Conservation (phyloP, 1,284 basidiomycete genomes). For the Anthracocystis setariae region DNA sequence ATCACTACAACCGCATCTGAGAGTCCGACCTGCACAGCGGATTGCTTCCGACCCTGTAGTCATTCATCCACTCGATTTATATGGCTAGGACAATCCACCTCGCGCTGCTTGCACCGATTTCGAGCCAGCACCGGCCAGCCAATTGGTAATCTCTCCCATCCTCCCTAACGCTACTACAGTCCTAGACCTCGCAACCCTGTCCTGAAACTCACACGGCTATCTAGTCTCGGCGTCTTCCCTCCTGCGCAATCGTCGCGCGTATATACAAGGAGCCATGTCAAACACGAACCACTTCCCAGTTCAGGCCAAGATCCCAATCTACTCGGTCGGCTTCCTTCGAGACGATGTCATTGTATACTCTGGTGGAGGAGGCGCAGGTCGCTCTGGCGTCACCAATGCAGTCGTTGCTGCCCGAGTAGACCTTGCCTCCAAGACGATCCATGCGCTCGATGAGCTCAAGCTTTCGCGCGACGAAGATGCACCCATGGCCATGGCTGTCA, state of each 20-base stretch:
- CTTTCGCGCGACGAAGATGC: slow-evolving; percentile 63
- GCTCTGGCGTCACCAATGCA: slow-evolving; percentile 61
- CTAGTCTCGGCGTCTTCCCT: not conserved
- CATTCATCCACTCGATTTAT: too few relatives aligned
- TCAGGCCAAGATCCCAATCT: slow-evolving; percentile 58
- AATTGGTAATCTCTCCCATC: too few relatives aligned
- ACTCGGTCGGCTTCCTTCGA: slow-evolving; percentile 58
- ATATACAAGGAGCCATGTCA: slow-evolving; percentile 15
- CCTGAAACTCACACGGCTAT: too few relatives aligned
- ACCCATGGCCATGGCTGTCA: slow-evolving; percentile 63
- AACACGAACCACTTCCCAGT: slow-evolving; percentile 51
- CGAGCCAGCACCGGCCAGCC: not conserved
- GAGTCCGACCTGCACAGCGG: not conserved
- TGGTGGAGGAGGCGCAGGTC: slow-evolving; percentile 63
- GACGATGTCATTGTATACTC: slow-evolving; percentile 59
- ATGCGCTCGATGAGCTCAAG: slow-evolving; percentile 46
- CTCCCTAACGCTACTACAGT: too few relatives aligned
- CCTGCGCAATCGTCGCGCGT: not conserved
- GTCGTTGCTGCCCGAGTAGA: slow-evolving; percentile 50
- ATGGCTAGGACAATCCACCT: too few relatives aligned
- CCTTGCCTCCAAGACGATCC: slow-evolving; percentile 24
- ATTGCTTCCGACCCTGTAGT: too few relatives aligned
- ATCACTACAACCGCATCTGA: not conserved
- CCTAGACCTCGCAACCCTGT: too few relatives aligned
- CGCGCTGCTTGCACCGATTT: not conserved